phyloP scores from a whole-genome alignment of 495 filamentous ascomycete genomes.

The Neurospora sp. region DNA sequence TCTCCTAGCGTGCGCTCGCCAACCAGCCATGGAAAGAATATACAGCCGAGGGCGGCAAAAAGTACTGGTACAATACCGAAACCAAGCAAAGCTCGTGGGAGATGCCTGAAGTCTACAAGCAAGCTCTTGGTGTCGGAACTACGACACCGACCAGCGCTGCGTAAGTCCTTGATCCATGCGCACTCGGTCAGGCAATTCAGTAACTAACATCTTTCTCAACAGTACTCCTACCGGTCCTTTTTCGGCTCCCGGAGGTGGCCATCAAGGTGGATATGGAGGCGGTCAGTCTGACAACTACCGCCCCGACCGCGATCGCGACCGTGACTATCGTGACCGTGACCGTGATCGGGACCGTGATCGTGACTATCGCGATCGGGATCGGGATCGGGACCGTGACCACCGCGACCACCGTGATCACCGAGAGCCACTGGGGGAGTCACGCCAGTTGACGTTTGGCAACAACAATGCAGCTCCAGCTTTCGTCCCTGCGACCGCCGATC shows the following conservation, averaged over 20 bases:
- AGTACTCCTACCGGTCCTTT: slow-evolving; percentile 53
- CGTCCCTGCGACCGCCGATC: slow-evolving; percentile 57
- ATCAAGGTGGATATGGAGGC: slow-evolving; percentile 23
- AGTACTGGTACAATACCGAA: slow-evolving; percentile 91
- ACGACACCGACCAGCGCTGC: slow-evolving; percentile 42
- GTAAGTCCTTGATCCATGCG: slow-evolving; percentile 40
- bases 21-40: slow-evolving; percentile 92
- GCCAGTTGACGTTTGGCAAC: slow-evolving; percentile 60
- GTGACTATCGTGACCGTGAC: slow-evolving; percentile 14
- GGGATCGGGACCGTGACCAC: slow-evolving; percentile 14
- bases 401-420: slow-evolving; percentile 27
- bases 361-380: slow-evolving; percentile 11
- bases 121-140: slow-evolving; percentile 45
- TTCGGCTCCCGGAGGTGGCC: slow-evolving; percentile 50
- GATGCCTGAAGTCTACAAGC: slow-evolving; percentile 79
- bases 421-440: slow-evolving; percentile 52
- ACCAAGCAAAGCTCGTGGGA: slow-evolving; percentile 91
- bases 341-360: slow-evolving; percentile 11
- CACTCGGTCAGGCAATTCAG: background rate
- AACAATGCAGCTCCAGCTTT: slow-evolving; percentile 53
- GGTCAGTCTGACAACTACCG: slow-evolving; percentile 24
- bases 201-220: slow-evolving; percentile 10
- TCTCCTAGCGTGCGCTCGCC: slow-evolving; percentile 59
- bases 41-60: slow-evolving; percentile 70
- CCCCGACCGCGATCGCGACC: slow-evolving; percentile 19